phyloP scores from a whole-genome alignment of 306 rosid species.

The Lotus japonicus region DNA sequence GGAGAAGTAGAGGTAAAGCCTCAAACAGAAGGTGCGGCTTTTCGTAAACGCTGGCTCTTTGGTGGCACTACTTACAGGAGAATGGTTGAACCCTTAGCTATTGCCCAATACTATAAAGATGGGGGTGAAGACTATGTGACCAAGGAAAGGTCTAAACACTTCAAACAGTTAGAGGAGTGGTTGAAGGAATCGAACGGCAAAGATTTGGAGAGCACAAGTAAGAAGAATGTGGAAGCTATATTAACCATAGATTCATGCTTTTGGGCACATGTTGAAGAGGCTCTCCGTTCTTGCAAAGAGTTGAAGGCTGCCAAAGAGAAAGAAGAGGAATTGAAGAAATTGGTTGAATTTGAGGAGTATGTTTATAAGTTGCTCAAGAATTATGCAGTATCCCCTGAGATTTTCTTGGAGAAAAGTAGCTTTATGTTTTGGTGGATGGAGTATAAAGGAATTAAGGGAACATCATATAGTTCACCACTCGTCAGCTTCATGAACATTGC shows the following conservation, averaged over 20 bases:
- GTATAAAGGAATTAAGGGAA: slow-evolving; percentile 21
- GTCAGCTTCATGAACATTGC: slow-evolving; percentile 23
- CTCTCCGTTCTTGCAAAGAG: slow-evolving; percentile 19
- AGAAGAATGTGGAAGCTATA: slow-evolving; percentile 12
- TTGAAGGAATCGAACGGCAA: not conserved
- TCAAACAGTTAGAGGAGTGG: slow-evolving; percentile 38
- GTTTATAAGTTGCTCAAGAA: slow-evolving; percentile 31
- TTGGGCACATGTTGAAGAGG: slow-evolving; percentile 61
- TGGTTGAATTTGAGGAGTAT: slow-evolving; percentile 37
- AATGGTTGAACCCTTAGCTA: slow-evolving; percentile 58
- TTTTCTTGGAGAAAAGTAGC: slow-evolving; percentile 45
- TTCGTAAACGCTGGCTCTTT: slow-evolving; percentile 26
- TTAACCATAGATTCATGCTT: slow-evolving; percentile 62
- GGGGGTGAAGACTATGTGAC: slow-evolving; percentile 15
- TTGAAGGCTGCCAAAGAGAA: not conserved
- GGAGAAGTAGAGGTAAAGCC: slow-evolving; percentile 45
- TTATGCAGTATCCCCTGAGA: slow-evolving; percentile 46
- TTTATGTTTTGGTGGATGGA: slow-evolving; percentile 60
- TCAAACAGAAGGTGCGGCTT: slow-evolving; percentile 19
- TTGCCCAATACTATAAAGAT: slow-evolving; percentile 40
- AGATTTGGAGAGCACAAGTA: slow-evolving; percentile 4
- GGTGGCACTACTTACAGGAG: slow-evolving; percentile 43
- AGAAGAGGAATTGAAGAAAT: not conserved
- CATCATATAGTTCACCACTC: slow-evolving; percentile 17
- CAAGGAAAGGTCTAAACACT: slow-evolving; percentile 33